Base-by-base conservation (phyloP, 495 filamentous ascomycete genomes). In the Aspergillus egyptiacus region DNA sequence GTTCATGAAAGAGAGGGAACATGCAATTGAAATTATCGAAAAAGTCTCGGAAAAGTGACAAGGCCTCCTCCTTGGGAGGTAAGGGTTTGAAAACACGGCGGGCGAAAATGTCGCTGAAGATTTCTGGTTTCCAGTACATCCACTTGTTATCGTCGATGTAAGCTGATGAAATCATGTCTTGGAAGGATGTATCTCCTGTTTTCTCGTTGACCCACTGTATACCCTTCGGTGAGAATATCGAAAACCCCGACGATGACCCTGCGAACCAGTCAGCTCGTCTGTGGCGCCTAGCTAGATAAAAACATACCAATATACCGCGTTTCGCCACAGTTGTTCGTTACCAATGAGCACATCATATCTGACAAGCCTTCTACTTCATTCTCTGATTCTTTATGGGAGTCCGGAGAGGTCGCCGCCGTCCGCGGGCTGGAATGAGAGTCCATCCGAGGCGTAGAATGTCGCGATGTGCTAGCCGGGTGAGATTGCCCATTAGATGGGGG, bases 161-260 rank as follows among this genome's bases (percentile, higher is more conserved):
- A 2, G 84, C 80, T 33, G 83, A 80, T 1, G 87, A 84, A 23
- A 98, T 94, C 93, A 97, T 97, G 25, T 90, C 83, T 66, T 95
- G 88, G 65, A 98, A 98, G 0, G 89, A 94, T 10, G 66, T 82
- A 58, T 98, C 94, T 14, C 93, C 93, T 33, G 90, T 96, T 71
- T 95, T 97, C 54, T 96, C 86, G 56, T 96, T 98, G 38, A 98
- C 91, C 93, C 93, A 98, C 65, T 96, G 87, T 39, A 98, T 93
- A 43, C 93, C 93, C 63, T 95, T 96, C 13, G 93, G 93, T 2
- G 91, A 96, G 71, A 95, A 94, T 50, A 98, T 98, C 25, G 93
- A 97, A 67, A 96, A 98, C 1, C 93, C 94, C 3, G 93, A 98
- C 0, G 94, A 97, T 1, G 91, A 96, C 25, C 93, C 90, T 95